A percentile compares a stretch with the other conserved stretches of the same genome.
Evolutionary conservation across 2,329 filamentous ascomycete genomes (phyloP).

Genomic region (Xylariaceae sp.): DNA sequence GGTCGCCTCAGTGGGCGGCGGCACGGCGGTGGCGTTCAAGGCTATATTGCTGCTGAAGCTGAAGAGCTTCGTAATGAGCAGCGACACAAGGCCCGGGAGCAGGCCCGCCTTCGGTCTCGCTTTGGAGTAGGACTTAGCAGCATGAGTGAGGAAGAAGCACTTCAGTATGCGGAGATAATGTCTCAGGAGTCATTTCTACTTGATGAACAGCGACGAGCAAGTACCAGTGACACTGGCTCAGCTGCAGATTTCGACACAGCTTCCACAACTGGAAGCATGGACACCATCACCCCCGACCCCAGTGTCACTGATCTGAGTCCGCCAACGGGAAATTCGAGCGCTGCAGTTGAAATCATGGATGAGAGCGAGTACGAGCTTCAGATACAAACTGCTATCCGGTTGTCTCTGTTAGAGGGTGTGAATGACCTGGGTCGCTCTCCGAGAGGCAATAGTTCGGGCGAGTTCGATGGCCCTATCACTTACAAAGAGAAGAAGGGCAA

Average conservation of each 20-base stretch:
- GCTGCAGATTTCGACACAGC: slow-evolving; percentile 52
- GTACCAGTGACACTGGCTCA: slow-evolving; percentile 57
- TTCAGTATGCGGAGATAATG: slow-evolving; percentile 70
- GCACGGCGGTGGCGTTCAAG: slow-evolving; percentile 72
- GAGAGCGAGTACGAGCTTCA: slow-evolving; percentile 64
- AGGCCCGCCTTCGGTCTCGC: slow-evolving; percentile 72
- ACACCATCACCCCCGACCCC: slow-evolving; percentile 61
- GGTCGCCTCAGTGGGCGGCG: slow-evolving; percentile 57
- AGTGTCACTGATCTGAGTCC: slow-evolving; percentile 53
- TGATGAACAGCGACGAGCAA: slow-evolving; percentile 63
- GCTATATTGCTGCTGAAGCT: slow-evolving; percentile 86
- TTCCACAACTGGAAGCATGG: slow-evolving; percentile 45
- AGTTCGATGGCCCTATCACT: slow-evolving; percentile 58
- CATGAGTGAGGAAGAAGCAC: slow-evolving; percentile 68
- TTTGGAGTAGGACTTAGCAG: slow-evolving; percentile 83
- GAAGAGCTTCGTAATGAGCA: slow-evolving; percentile 79
- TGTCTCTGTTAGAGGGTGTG: slow-evolving; percentile 64
- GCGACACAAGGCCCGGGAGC: slow-evolving; percentile 68
- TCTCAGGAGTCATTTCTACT: slow-evolving; percentile 64
- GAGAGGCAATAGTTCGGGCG: slow-evolving; percentile 51
- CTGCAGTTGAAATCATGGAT: slow-evolving; percentile 44
- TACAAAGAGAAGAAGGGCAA: slow-evolving; percentile 53
- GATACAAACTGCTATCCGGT: slow-evolving; percentile 66
- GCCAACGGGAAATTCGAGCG: slow-evolving; percentile 34
- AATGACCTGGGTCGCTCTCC: slow-evolving; percentile 55